Conservation (phyloP, 306 rosid genomes). For the Hippophae tibetana region DNA sequence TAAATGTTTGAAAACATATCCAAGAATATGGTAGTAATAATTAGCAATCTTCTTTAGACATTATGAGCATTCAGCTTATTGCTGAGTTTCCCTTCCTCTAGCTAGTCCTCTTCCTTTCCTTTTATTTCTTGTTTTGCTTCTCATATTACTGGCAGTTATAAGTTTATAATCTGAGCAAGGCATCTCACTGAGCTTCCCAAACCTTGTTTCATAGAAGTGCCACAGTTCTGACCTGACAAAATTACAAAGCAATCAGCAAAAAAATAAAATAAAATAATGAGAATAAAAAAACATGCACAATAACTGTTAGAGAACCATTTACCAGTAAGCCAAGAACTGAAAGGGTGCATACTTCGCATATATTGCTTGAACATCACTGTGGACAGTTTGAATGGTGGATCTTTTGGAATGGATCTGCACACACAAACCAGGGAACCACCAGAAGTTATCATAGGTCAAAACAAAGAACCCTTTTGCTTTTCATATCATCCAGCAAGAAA, state of each 20-base stretch:
- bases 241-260: conserved; percentile 4
- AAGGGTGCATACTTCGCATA: conserved; percentile 44
- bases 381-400: conserved; percentile 22
- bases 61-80: neutral
- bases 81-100: neutral
- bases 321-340: conserved; percentile 58
- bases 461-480: too few relatives aligned
- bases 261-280: neutral
- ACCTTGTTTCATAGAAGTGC: conserved; percentile 38
- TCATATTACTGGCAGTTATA: conserved; percentile 42
- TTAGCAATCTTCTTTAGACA: neutral
- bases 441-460: too few relatives aligned
- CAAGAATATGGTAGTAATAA: neutral
- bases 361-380: conserved; percentile 30
- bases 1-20: neutral
- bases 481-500: too few relatives aligned
- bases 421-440: neutral
- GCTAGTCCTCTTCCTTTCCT: conserved; percentile 27
- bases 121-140: conserved; percentile 1
- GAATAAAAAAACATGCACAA: too few relatives aligned
- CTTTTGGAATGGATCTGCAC: conserved; percentile 34
- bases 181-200: conserved; percentile 32
- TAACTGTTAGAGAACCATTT: neutral
- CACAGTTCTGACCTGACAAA: conserved; percentile 43
- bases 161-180: conserved; percentile 30